Evolutionary conservation across 106 monocot species (phyloP).

Genomic region (Narthecium ossifragum): DNA sequence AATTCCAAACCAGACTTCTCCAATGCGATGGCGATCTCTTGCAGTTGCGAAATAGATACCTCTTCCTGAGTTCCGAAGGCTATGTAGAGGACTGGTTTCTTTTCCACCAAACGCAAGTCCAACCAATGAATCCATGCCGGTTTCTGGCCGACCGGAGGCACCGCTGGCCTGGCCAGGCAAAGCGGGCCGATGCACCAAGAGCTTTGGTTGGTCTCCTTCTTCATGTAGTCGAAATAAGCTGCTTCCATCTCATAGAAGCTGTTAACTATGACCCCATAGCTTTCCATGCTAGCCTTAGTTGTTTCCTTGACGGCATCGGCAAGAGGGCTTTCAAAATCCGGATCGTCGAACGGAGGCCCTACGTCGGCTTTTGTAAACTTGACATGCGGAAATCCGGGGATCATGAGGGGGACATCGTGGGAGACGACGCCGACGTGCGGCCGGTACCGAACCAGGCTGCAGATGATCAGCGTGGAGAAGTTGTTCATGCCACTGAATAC

Average conservation of each 20-base stretch:
- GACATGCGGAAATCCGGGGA: not conserved
- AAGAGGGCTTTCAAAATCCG: not conserved
- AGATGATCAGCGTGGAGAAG: not conserved
- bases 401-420: not conserved
- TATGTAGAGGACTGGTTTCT: conserved; percentile 26
- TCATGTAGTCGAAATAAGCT: not conserved
- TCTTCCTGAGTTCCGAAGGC: conserved; percentile 42
- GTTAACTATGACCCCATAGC: conserved; percentile 57
- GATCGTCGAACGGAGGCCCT: not conserved
- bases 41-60: conserved; percentile 25
- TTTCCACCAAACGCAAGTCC: conserved; percentile 28
- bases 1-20: conserved; percentile 37
- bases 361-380: not conserved
- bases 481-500: not conserved
- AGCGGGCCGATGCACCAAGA: not conserved
- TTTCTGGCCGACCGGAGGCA: too few species aligned
- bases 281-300: not conserved
- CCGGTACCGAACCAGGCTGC: not conserved
- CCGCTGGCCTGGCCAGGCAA: too few species aligned
- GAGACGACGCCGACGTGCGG: not conserved
- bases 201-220: not conserved
- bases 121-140: conserved; percentile 32
- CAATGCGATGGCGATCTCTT: conserved; percentile 36
- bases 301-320: not conserved
- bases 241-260: conserved; percentile 53